Evolutionary conservation across 2,329 filamentous ascomycete species (phyloP).

Genomic region (Ascochyta clinopodiicola): DNA sequence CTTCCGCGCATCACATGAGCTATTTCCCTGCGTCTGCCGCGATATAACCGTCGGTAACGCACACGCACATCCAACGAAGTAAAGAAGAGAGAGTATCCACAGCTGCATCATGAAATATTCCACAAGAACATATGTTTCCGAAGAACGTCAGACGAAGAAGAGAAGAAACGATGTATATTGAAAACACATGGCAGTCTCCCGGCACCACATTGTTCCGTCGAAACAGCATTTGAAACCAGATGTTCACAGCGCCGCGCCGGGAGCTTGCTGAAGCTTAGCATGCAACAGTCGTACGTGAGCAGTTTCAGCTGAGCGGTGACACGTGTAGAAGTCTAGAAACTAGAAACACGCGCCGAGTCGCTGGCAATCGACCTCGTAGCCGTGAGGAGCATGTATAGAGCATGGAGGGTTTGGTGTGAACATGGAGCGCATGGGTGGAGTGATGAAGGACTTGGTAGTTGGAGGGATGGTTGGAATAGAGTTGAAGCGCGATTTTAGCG

Average conservation of each 20-base stretch:
- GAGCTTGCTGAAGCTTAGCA: conserved; percentile 17
- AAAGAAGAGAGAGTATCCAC: background rate
- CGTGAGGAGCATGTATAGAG: background rate
- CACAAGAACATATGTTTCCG: background rate
- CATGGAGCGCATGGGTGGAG: background rate
- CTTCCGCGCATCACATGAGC: background rate
- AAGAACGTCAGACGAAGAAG: background rate
- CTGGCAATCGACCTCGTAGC: background rate
- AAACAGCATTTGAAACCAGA: conserved; percentile 10
- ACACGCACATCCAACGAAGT: background rate
- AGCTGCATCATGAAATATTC: background rate
- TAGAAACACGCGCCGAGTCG: background rate
- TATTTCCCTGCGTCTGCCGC: background rate
- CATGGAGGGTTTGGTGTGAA: background rate
- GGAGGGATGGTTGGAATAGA: background rate
- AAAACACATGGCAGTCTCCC: background rate
- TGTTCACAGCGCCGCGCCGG: conserved; percentile 2
- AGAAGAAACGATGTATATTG: background rate
- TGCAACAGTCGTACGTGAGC: background rate
- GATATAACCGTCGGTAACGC: background rate
- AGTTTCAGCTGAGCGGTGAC: conserved; percentile 4
- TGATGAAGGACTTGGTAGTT: background rate
- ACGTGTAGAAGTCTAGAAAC: background rate
- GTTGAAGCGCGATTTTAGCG: background rate
- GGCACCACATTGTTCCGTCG: background rate